Evolutionary conservation across 2,329 filamentous ascomycete species (phyloP), one percentile per base, ranked within the genome.

Genomic region (Pestalotiopsis sp.): DNA sequence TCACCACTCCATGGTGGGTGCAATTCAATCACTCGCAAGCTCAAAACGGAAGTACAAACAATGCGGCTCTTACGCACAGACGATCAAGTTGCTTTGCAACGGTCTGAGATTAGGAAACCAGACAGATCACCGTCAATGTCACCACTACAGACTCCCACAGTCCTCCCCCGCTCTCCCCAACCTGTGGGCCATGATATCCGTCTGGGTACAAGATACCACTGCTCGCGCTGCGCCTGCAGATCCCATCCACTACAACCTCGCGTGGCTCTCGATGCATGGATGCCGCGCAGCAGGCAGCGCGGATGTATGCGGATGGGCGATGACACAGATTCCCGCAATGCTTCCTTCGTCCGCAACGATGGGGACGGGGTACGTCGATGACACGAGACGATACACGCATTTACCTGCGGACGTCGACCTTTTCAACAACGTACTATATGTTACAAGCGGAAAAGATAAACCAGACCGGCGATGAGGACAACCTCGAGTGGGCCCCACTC

Each of bases 41-140:
- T 36, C 27, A 13, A 62, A 62, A 36, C 59, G 31, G 31, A 62
- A 41, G 36, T 14, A 62, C 7, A 62, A 62, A 62, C 27, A 38
- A 38, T 62, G 59, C 59, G 59, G 59, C 59, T 62, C 59, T 62
- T 62, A 39, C 59, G 59, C 59, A 62, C 59, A 62, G 59, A 62
- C 59, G 27, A 62, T 36, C 27, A 62, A 62, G 31, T 36, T 23
- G 23, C 14, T 14, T 17, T 62, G 27, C 27, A 13, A 36, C 27
- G 27, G 36, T 62, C 25, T 59, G 57, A 59, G 59, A 36, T 36
- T 13, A 7, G 13, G 17, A 36, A 20, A 36, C 31, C 27, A 52
- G 27, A 62, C 36, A 39, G 25, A 62, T 36, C 13, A 36, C 38
- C 25, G 38, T 36, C 59, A 31, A 39, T 20, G 31, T 27, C 31